Evolutionary conservation across 2,329 filamentous ascomycete species (phyloP), one percentile per base, ranked within the genome.

Genomic region (Diaporthe vexans): DNA sequence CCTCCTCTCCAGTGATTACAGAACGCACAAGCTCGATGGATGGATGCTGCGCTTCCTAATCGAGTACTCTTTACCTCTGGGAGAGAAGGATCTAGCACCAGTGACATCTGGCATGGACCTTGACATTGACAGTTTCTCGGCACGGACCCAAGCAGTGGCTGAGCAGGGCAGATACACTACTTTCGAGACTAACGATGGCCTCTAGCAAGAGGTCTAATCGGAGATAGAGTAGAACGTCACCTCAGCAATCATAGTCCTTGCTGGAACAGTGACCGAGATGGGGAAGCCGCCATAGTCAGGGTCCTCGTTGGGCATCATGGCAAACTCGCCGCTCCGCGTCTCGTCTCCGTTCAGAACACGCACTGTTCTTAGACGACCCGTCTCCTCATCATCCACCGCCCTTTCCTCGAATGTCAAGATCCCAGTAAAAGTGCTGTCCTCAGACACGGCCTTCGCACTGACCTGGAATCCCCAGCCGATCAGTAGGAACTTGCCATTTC

Each of bases 201-300:
- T 48, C 15, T 65, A 48, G 13, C 10, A 51, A 21, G 17, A 24
- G 9, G 57, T 5, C n/a, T 54, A 68, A 29, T 54, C 63, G 9
- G 48, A 54, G 1, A 68, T 26, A 1, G 46, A 81, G 76, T 86
- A 86, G 0, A 82, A 81, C 56, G 85, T 80, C 6, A 84, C 79
- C 67, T 86, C 82, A 0, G 85, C 86, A 74, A 88, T 85, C 58
- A 82, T 84, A 3, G 88, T 90, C 71, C 84, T 79, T 0, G 87
- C 86, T 1, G 88, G 88, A 43, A 90, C 86, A 0, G 88, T 90
- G 1, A 90, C 85, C 35, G 84, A 85, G 43, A 90, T 90, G 0
- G 88, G 88, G 73, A 90, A 90, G 0, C 86, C 87, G 1, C 88
- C 88, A 78, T 90, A 90, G 75, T 90, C 88, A 0, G 88, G 88